Base-by-base conservation (phyloP, 2,329 filamentous ascomycete species). In the Ophiosphaerella narmari region DNA sequence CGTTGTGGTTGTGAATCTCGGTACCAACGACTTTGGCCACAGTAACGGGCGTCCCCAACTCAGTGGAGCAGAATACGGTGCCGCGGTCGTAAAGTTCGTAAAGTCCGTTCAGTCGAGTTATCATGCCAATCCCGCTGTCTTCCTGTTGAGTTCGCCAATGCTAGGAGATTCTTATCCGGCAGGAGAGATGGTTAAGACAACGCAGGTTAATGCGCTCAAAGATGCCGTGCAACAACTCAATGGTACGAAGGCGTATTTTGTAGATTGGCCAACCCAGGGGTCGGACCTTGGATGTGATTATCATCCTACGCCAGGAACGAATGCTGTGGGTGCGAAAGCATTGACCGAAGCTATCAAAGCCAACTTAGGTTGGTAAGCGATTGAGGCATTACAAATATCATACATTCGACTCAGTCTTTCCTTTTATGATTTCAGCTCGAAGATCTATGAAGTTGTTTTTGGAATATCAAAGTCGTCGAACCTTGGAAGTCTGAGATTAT, bases 1-100 rank as follows among this genome's bases (percentile, higher is more conserved):
- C 36, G 71, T 68, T 12, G 71, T 78, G 0, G 75, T 78, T 14
- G 74, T 78, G 54, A 76, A 76, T 50, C 70, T 78, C 0, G 75
- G 75, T 29, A 78, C 75, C 37, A 78, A 78, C 49, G 75, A 77
- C 58, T 77, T 76, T 51, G 65, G 66, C 36, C 77, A 76, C 55
- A 50, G 48, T 24, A 50, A 51, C 14, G 43, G 52, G 7, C 62
- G 63, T 12, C 48, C 42, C 1, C 44, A 45, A 1, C 52, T 63
- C 3, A 49, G 50, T 6, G 43, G 38, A 0, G 18, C 50, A 2
- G 39, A 43, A 1, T 66, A 57, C 38, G 60, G 57, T 5, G 42
- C 54, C n/a, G 62, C 54, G 0, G 48, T 62, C 16, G 57, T 62
- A 11, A 52, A 56, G 7, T 73, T 77, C 29, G 67, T 70, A n/a